Base-by-base conservation (phyloP, 805 yeast genomes). In the Tetrapisispora nanseiensis region DNA sequence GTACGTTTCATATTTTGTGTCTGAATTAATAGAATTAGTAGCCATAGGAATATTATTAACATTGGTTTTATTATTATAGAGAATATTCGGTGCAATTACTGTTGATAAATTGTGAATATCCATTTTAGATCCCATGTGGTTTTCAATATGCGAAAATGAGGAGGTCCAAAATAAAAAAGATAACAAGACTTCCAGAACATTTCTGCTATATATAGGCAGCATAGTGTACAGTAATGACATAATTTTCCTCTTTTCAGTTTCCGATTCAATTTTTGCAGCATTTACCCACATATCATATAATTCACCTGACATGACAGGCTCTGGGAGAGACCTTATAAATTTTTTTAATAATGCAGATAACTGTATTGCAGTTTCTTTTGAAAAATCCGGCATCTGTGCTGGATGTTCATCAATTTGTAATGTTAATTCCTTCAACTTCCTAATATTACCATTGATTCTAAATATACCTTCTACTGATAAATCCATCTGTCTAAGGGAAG, bases 381-480 rank as follows among this genome's bases (percentile, higher is more conserved):
- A 70, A 29, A 87, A 71, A 51, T 80, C 79, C 0, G 94, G 92
- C 8, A 80, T 72, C 43, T 70, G 75, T 19, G 77, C 72, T 1
- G 96, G 95, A 50, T 74, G 70, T 35, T 72, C 68, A 62, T 92
- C 92, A 49, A 90, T 81, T 37, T 69, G 72, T 41, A 78, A 86
- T 0, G 86, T 75, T 44, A 89, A 65, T 50, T 80, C 84, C 51
- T 82, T 76, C 39, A 90, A 68, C 35, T 84, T 74, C 52, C 87
- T 78, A 56, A 92, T 89, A 58, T 92, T 92, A 55, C 99, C 99
- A 58, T 92, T 92, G 57, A 89, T 82, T 54, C 99, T 76, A 72
- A 92, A 92, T 4, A 92, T 82, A 46, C 98, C 98, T 62, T 92
- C 98, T 24, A 80, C 87, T 3, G 97, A 85, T 82, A 90, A 77